Base-by-base conservation (phyloP, 2,329 filamentous ascomycete genomes). In the Chalara sp. region DNA sequence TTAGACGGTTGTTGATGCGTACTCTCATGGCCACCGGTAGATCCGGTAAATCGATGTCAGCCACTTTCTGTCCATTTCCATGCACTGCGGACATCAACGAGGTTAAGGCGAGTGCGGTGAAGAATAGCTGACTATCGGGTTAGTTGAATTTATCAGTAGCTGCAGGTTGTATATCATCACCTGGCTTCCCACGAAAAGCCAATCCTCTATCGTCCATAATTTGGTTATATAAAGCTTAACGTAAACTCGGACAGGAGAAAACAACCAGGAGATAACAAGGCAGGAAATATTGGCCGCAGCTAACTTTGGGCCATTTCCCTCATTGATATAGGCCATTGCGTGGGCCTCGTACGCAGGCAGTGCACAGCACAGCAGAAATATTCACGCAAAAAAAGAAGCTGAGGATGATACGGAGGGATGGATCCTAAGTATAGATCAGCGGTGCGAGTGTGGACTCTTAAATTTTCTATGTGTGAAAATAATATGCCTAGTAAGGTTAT, bases 161-260 rank as follows among this genome's bases (percentile, higher is more conserved):
- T 54, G 28, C 6, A 3, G 7, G 8, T 29, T 35, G 44, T n/a
- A 32, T 13, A 6, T 29, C 6, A 31, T 47, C 33, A 55, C 56
- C 47, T 56, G 54, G 46, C 50, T 52, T n/a, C 32, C 45, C 44
- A 55, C 44, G 37, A 58, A 58, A 11, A 56, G 47, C 56, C 54
- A 58, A 49, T 58, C 56, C 37, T 58, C 56, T n/a, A 55, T 30
- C 43, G 53, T 53, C 56, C 56, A 58, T 21, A 58, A 35, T 46
- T 50, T 51, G 32, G 54, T 47, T 8, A 58, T 33, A 35, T 49
- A 48, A 41, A 46, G 43, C 29, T 54, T 46, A 7, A 56, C 49
- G 29, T 56, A 56, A n/a, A 58, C 53, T 29, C 56, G 49, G 21
- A 53, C 35, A 12, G 48, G 46, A 12, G 53, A 51, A 37, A 56